Evolutionary conservation across 2,329 filamentous ascomycete species (phyloP).

Genomic region (Fulvia fulva): DNA sequence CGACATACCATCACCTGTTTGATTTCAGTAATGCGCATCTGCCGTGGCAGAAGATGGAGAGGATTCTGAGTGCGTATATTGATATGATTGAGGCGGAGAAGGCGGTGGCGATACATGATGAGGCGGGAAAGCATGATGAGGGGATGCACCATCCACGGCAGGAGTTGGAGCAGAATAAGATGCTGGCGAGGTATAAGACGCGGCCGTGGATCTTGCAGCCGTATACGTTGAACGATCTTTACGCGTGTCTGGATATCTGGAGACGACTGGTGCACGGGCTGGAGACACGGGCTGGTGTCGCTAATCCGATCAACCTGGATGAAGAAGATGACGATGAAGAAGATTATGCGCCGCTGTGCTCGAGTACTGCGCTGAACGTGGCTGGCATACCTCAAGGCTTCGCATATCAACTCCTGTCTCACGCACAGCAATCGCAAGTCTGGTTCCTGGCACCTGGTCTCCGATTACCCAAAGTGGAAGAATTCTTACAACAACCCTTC

Average conservation of each 20-base stretch:
- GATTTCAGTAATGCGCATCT: slow-evolving; percentile 28
- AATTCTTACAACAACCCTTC: slow-evolving; percentile 35
- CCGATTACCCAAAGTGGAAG: slow-evolving; percentile 32
- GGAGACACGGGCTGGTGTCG: slow-evolving; percentile 26
- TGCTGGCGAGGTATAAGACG: slow-evolving; percentile 22
- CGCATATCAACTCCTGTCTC: slow-evolving; percentile 31
- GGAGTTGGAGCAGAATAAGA: slow-evolving; percentile 19
- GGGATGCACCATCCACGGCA: slow-evolving; percentile 7
- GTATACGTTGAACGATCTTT: slow-evolving; percentile 31
- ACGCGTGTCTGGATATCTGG: slow-evolving; percentile 30
- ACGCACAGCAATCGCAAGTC: slow-evolving; percentile 29
- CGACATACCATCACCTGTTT: slow-evolving; percentile 33
- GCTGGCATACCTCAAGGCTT: slow-evolving; percentile 31
- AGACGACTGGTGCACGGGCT: slow-evolving; percentile 27
- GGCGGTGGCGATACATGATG: slow-evolving; percentile 31
- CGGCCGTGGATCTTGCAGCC: slow-evolving; percentile 33
- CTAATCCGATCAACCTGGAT: slow-evolving; percentile 13
- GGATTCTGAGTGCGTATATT: slow-evolving; percentile 32
- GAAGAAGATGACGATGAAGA: slow-evolving; percentile 25
- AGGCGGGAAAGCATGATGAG: slow-evolving; percentile 16
- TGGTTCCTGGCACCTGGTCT: slow-evolving; percentile 33
- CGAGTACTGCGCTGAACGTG: slow-evolving; percentile 28
- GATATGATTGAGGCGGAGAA: slow-evolving; percentile 36
- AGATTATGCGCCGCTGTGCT: slow-evolving; percentile 25
- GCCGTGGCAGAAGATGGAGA: slow-evolving; percentile 35